Percentiles rank a stretch among this genome's conserved stretches.
Conservation (phyloP, 208 protist species). For the Wallacemonas collosoma region DNA sequence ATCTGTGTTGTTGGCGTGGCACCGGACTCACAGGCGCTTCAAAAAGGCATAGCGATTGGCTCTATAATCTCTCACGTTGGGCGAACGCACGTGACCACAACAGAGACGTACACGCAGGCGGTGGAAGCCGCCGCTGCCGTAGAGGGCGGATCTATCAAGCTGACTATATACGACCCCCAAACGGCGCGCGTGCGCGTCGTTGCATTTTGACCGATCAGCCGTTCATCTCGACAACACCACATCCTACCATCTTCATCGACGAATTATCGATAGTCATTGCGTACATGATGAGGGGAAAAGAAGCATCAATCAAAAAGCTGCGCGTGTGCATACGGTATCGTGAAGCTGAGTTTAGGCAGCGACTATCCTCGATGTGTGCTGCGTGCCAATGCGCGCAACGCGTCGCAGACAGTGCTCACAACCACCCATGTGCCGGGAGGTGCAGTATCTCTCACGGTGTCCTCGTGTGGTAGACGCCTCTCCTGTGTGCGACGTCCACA, state of each 20-base stretch:
- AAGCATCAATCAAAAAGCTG: too few species aligned
- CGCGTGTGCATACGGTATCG: too few species aligned
- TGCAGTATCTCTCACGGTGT: too few species aligned
- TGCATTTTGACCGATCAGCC: constrained; percentile 16
- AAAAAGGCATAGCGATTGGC: constrained; percentile 28
- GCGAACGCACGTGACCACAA: constrained; percentile 28
- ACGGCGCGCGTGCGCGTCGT: constrained; percentile 42
- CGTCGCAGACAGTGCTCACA: too few species aligned
- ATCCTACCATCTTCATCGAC: background rate
- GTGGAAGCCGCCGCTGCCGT: constrained; percentile 30
- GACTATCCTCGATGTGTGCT: too few species aligned
- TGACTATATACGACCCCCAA: constrained; percentile 61
- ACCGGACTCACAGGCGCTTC: constrained; percentile 29
- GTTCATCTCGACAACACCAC: background rate
- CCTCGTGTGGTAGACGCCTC: too few species aligned
- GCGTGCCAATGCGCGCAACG: too few species aligned
- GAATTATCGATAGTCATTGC: background rate
- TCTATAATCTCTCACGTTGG: constrained; percentile 62
- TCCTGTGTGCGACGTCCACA: too few species aligned
- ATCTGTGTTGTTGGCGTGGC: constrained; percentile 37
- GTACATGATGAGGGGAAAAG: too few species aligned
- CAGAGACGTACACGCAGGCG: constrained; percentile 19
- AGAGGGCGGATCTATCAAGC: constrained; percentile 25
- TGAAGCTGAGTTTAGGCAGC: too few species aligned
- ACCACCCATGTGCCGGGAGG: too few species aligned